Evolutionary conservation across 2,329 filamentous ascomycete genomes (phyloP), one percentile per base, ranked within the genome.

Genomic region (Pseudocercospora fuligena): DNA sequence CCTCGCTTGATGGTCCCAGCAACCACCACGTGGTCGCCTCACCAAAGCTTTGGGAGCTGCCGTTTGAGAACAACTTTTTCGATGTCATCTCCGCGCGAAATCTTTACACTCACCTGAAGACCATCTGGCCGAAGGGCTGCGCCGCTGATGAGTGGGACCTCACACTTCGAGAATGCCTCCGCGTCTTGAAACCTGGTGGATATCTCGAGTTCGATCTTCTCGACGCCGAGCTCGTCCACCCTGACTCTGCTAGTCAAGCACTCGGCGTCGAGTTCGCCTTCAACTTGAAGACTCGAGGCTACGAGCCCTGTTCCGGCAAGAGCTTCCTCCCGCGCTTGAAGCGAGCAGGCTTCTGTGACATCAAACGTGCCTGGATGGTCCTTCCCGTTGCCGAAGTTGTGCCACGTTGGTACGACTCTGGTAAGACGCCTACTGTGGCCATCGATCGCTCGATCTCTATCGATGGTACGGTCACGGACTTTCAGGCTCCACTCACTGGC

Each of bases 181-280:
- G 95, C 66, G 90, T 96, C 66, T 88, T 97, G 72, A 97, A 97
- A 82, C 94, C 94, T 0, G 93, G 93, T 60, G 95, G 95, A 33
- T 94, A 94, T 78, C 83, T 99, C 66, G 95, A 99, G 76, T 99
- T 95, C 81, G 90, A 89, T 69, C 82, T 98, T 53, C 87, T 98
- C 73, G 95, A 99, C 78, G 91, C 93, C 1, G 93, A 97, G 75
- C 89, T 99, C 73, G 89, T 96, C 69, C 94, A 93, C 71, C 89
- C 93, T 0, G 94, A 94, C 0, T 89, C 91, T 0, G 84, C 90
- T 21, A 92, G 90, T 40, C 89, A 92, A 65, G 92, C 93, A 54
- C 91, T 95, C 78, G 91, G 90, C 58, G 92, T 96, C 63, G 94
- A 98, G 79, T 98, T 99, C 76, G 91, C 91, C 47, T 96, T 95